These are phyloP conservation scores for Dissoconium aciculare DNA, from an alignment of 2,329 filamentous ascomycete species.

Conservation along the genomic window DNA sequence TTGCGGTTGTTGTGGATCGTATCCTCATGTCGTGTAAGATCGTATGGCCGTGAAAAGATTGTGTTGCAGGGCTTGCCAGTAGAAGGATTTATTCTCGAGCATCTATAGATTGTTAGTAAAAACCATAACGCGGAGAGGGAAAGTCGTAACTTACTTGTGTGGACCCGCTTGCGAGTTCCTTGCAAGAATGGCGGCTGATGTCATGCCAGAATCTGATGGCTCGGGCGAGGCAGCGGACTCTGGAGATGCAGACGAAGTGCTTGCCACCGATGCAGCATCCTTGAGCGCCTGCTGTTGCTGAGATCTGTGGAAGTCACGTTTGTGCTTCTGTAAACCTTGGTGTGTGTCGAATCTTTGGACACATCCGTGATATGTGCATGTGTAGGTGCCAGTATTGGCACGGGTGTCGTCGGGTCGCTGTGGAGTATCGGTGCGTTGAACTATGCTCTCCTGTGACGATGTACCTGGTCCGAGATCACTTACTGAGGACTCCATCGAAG, in stretches of 20 bases:
- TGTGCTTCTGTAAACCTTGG: conserved; percentile 79
- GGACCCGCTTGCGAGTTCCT: conserved; percentile 84
- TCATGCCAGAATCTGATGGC: conserved; percentile 28
- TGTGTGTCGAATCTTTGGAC: conserved; percentile 78
- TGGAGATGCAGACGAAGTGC: conserved; percentile 17
- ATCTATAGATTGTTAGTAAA: no score
- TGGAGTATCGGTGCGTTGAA: conserved; percentile 14
- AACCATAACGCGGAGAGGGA: no score
- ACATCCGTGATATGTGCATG: conserved; percentile 90
- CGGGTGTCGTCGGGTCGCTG: conserved; percentile 47
- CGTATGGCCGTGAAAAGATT: conserved; percentile 88
- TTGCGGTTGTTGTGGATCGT: conserved; percentile 93
- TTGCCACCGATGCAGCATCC: conserved; percentile 26
- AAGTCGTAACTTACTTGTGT: no score
- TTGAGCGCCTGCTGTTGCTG: conserved; percentile 33
- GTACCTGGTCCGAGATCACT: conserved; percentile 37
- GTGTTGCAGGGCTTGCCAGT: conserved; percentile 92
- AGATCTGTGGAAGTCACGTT: conserved; percentile 79
- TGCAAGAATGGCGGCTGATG: conserved; percentile 40
- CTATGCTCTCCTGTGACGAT: conserved; percentile 29
- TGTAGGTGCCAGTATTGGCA: conserved; percentile 79
- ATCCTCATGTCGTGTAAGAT: conserved; percentile 89
- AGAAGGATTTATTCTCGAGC: conserved; percentile 82
- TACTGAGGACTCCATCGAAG: conserved; percentile 46
- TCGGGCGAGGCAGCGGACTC: conserved; percentile 20